Conservation (phyloP, 768 basidiomycete genomes). For the Mycena epipterygia region DNA sequence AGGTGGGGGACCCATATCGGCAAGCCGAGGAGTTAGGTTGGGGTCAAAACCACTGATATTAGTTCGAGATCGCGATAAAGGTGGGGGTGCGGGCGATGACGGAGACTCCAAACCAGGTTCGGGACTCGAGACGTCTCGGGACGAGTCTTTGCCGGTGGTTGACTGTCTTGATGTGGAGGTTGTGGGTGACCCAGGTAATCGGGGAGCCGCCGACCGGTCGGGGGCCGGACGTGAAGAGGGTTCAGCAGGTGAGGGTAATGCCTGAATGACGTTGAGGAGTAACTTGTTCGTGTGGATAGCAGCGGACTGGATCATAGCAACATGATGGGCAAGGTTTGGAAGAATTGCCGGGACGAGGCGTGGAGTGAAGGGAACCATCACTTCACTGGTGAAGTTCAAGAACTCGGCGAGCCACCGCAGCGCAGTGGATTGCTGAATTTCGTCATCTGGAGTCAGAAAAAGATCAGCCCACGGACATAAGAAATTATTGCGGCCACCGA, state of each 20-base stretch:
- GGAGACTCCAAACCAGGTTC: conserved; percentile 55
- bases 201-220: conserved; percentile 45
- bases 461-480: conserved; percentile 19
- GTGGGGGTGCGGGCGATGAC: conserved; percentile 37
- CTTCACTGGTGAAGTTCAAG: conserved; percentile 87
- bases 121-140: conserved; percentile 63
- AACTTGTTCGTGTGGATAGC: conserved; percentile 90
- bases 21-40: conserved; percentile 44
- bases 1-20: conserved; percentile 47
- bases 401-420: conserved; percentile 95
- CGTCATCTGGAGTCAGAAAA: conserved; percentile 73
- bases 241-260: conserved; percentile 81
- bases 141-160: conserved; percentile 56
- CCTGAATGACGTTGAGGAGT: conserved; percentile 88
- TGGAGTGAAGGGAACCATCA: conserved; percentile 95
- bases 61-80: conserved; percentile 40
- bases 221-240: conserved; percentile 43
- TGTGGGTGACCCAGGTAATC: conserved; percentile 69
- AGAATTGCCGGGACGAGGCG: conserved; percentile 93
- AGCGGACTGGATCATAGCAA: conserved; percentile 87
- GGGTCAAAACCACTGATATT: conserved; percentile 29
- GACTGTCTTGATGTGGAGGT: conserved; percentile 64
- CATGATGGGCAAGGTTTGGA: conserved; percentile 94
- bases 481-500: conserved; percentile 53
- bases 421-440: conserved; percentile 96